A percentile compares a stretch with the other conserved stretches of the same genome.
Evolutionary conservation across 163 green algal genomes (phyloP).

Genomic region (Scenedesmus sp.): DNA sequence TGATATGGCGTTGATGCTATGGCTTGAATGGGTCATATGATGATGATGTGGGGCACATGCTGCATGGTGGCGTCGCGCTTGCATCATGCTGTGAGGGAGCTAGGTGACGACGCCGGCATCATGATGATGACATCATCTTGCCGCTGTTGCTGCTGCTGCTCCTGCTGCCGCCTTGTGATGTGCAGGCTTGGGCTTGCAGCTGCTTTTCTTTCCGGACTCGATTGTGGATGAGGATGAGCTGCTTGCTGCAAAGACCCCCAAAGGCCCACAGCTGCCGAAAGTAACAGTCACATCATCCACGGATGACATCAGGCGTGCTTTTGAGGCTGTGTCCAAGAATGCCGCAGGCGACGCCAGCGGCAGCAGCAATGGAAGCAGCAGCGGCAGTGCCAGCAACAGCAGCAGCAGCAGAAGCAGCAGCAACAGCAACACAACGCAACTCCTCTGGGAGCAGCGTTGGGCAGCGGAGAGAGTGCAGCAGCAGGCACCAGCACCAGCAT

Average conservation of each 20-base stretch:
- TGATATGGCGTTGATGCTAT: too few species aligned
- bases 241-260: background rate
- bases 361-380: background rate
- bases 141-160: background rate
- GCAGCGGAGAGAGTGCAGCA: background rate
- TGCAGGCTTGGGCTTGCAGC: constrained; percentile 74
- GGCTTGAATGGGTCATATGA: too few species aligned
- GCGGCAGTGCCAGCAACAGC: background rate
- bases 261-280: constrained; percentile 67
- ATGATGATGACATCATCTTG: background rate
- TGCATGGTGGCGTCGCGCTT: too few species aligned
- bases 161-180: background rate
- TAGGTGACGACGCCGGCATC: too few species aligned
- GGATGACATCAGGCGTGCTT: constrained; percentile 66
- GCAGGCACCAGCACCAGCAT: background rate
- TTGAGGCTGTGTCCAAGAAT: constrained; percentile 50
- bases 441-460: background rate
- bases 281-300: constrained; percentile 72
- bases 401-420: constrained; percentile 7
- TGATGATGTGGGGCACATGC: too few species aligned
- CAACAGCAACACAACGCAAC: background rate
- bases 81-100: too few species aligned
- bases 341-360: too few species aligned
- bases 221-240: constrained; percentile 53
- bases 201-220: constrained; percentile 72